phyloP scores from a whole-genome alignment of 257 asterid species.

The Scutellaria baicalensis region DNA sequence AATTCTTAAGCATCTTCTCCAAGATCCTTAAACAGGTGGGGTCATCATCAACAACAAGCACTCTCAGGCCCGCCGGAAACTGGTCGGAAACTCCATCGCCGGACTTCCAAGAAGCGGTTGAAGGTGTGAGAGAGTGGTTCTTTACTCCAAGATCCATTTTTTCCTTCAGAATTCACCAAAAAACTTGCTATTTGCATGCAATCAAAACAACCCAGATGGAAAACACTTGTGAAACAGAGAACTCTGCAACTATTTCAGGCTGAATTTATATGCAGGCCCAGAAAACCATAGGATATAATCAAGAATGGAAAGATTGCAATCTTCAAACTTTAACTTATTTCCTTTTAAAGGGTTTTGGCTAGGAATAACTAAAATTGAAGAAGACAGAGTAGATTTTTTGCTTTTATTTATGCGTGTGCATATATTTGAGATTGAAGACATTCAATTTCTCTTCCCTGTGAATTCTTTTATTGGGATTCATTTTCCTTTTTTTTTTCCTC shows the following conservation, averaged over 20 bases:
- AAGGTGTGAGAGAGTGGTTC: slow-evolving; percentile 31
- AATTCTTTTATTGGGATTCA: slow-evolving; percentile 9
- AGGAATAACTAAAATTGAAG: background rate
- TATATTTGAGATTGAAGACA: slow-evolving; percentile 9
- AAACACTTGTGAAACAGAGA: background rate
- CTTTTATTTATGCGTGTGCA: slow-evolving; percentile 10
- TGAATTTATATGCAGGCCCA: slow-evolving; percentile 14
- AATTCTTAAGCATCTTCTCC: slow-evolving; percentile 80
- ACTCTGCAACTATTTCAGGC: background rate
- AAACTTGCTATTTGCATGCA: slow-evolving; percentile 11
- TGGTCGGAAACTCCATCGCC: slow-evolving; percentile 59
- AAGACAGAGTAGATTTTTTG: background rate
- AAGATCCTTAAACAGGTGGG: slow-evolving; percentile 85
- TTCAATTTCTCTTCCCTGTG: background rate
- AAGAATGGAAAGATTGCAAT: background rate
- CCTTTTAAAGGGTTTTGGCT: background rate
- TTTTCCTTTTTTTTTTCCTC: background rate
- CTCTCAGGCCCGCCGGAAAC: slow-evolving; percentile 90
- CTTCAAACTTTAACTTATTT: background rate
- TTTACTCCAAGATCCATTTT: slow-evolving; percentile 70
- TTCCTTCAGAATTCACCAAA: slow-evolving; percentile 17
- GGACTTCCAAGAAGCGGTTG: slow-evolving; percentile 53
- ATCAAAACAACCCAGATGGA: slow-evolving; percentile 21
- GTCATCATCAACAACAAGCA: slow-evolving; percentile 94
- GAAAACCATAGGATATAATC: slow-evolving; percentile 6